A percentile compares a stretch with the other conserved stretches of the same genome.
Evolutionary conservation across 2,329 filamentous ascomycete genomes (phyloP).

Genomic region (Neoscytalidium dimidiatum): DNA sequence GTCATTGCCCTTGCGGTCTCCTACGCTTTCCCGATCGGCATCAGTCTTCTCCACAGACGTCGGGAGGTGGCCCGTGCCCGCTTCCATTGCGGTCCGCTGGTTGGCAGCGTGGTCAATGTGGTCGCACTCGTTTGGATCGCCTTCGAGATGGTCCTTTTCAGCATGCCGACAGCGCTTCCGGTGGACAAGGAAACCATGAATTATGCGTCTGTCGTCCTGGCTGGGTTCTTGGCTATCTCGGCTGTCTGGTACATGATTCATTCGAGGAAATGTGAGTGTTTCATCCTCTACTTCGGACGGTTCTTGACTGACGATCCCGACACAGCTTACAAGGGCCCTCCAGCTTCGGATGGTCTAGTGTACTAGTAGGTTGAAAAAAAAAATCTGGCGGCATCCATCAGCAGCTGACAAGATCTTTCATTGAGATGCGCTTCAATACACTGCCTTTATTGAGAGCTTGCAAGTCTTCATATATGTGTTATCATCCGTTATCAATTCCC

Average conservation of each 20-base stretch:
- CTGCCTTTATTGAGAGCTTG: no score
- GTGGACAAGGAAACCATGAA: slow-evolving; percentile 57
- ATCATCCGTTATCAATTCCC: no score
- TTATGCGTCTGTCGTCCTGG: slow-evolving; percentile 59
- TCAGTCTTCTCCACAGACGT: slow-evolving; percentile 47
- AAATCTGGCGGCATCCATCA: no score
- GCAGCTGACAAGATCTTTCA: no score
- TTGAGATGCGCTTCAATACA: no score
- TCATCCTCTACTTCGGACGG: no score
- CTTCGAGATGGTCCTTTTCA: slow-evolving; percentile 51
- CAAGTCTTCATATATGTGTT: no score
- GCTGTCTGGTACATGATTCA: slow-evolving; percentile 15
- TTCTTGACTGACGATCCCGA: background rate
- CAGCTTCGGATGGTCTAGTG: background rate
- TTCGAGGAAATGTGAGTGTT: slow-evolving; percentile 17
- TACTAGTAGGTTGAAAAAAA: background rate
- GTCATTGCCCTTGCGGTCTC: slow-evolving; percentile 58
- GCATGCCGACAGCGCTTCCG: slow-evolving; percentile 55
- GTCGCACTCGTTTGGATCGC: slow-evolving; percentile 53
- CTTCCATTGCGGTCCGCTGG: slow-evolving; percentile 49
- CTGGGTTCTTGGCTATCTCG: slow-evolving; percentile 44
- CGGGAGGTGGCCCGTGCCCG: slow-evolving; percentile 50
- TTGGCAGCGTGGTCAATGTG: slow-evolving; percentile 49
- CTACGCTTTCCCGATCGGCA: slow-evolving; percentile 58
- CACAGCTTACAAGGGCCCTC: background rate